phyloP scores from a whole-genome alignment of 768 basidiomycete genomes.

The Lactarius indigo region DNA sequence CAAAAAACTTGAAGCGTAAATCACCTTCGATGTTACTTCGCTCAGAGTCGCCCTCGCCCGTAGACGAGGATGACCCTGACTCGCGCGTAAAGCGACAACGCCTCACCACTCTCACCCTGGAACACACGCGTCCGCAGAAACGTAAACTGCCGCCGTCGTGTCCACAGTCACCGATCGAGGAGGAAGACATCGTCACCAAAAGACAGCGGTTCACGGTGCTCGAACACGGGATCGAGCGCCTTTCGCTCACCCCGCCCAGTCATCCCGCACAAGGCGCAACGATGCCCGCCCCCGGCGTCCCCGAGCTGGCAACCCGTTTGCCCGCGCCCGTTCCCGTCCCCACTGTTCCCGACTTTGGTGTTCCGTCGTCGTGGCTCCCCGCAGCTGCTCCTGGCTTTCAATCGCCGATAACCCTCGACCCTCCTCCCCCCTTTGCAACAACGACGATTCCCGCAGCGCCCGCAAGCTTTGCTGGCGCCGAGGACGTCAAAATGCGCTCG shows the following conservation, averaged over 20 bases:
- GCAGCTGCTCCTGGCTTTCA: neutral
- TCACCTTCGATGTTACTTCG: slow-evolving; percentile 15
- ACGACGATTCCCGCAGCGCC: neutral
- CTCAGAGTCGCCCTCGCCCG: slow-evolving; percentile 6
- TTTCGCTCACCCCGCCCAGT: slow-evolving; percentile 7
- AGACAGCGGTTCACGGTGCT: slow-evolving; percentile 21
- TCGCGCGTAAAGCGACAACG: slow-evolving; percentile 16
- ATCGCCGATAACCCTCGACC: neutral
- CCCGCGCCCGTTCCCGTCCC: neutral
- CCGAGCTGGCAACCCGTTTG: neutral
- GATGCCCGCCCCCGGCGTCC: neutral
- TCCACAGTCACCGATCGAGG: slow-evolving; percentile 12
- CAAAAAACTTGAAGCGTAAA: slow-evolving; percentile 42
- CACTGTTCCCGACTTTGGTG: neutral
- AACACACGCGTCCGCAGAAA: slow-evolving; percentile 10
- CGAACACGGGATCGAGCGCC: slow-evolving; percentile 17
- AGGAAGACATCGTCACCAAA: neutral
- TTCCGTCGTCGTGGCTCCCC: neutral
- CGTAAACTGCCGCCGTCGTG: slow-evolving; percentile 17
- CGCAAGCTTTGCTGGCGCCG: no score
- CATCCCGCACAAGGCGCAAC: neutral
- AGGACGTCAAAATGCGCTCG: slow-evolving; percentile 22
- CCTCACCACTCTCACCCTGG: neutral
- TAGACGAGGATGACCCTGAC: slow-evolving; percentile 12
- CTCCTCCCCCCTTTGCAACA: neutral